Evolutionary conservation across 2,329 filamentous ascomycete species (phyloP), one percentile per base, ranked within the genome.

Genomic region (Ceratocystis variospora): DNA sequence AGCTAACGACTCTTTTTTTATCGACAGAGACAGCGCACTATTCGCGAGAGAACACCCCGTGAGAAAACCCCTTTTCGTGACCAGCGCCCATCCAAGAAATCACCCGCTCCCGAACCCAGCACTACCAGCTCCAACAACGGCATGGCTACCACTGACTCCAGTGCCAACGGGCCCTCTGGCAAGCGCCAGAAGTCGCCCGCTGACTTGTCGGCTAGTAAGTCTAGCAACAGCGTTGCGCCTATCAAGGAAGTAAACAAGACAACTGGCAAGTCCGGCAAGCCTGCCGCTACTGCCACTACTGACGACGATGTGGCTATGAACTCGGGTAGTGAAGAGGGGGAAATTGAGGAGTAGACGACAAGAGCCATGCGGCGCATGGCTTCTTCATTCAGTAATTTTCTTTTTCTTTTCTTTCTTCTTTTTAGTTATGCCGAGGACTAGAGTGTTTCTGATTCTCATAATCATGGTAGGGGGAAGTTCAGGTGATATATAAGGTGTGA

Each of bases 321-420:
- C 72, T 93, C 89, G 68, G 94, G 94, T 64, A 96, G 92, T 73
- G 94, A 99, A 77, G 94, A 99, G 76, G 94, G 94, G 64, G 94
- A 99, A 78, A 97, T 99, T 71, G 94, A 96, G 76, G 92, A 97
- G 62, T 66, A 65, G 53, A 37, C 4, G 17, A 19, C 10, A 37
- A 8, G 37, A 12, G 37, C 10, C 37, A 41, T 41, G 37, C 37
- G 12, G 37, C 37, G 37, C 12, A 41, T 50, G 62, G 2, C 61
- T 61, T 17, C 61, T 61, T 17, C 10, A 22, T 10, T 62, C 62
- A 44, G 15, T 63, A 33, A 17, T 33, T 8, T 57, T 8, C 57
- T 57, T 10, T 10, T 45, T 7, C 4, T 28, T 63, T 25, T 15
- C 15, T 31, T 22, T 50, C 22, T 45, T 46, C 15, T 63, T 22